Conservation (phyloP, 257 asterid species). For the Euphrasia confusa region DNA sequence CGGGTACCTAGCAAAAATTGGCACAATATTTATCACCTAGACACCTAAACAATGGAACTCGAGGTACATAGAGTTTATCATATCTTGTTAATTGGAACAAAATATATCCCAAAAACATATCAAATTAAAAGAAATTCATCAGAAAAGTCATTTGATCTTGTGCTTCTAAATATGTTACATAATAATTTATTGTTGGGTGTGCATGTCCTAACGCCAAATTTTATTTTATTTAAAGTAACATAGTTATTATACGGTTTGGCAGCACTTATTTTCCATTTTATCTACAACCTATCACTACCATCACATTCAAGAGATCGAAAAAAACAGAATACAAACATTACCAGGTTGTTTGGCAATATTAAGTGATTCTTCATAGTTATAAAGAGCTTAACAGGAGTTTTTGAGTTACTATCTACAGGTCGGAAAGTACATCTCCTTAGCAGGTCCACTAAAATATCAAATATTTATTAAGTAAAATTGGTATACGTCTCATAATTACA, state of each 20-base stretch:
- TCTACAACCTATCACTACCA: no score
- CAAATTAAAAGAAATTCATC: slow-evolving; percentile 17
- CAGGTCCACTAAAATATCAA: slow-evolving; percentile 5
- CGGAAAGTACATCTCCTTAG: background rate
- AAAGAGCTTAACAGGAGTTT: slow-evolving; percentile 3
- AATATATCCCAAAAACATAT: background rate
- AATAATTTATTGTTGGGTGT: background rate
- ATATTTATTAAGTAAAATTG: background rate
- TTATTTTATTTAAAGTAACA: no score
- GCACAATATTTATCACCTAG: slow-evolving; percentile 17
- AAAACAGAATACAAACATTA: no score
- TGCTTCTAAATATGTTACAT: background rate
- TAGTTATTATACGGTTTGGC: no score
- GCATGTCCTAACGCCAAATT: no score
- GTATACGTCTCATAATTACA: background rate
- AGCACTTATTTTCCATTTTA: no score
- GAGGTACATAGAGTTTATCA: slow-evolving; percentile 3
- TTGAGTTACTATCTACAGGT: slow-evolving; percentile 5
- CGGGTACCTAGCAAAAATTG: slow-evolving; percentile 65
- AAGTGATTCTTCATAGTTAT: slow-evolving; percentile 10
- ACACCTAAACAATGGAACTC: background rate
- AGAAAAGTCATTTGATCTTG: slow-evolving; percentile 2
- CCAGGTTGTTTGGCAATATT: no score
- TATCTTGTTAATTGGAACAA: background rate
- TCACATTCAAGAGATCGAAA: no score